Evolutionary conservation across 2,329 filamentous ascomycete genomes (phyloP).

Genomic region (Cercospora brassicicola): DNA sequence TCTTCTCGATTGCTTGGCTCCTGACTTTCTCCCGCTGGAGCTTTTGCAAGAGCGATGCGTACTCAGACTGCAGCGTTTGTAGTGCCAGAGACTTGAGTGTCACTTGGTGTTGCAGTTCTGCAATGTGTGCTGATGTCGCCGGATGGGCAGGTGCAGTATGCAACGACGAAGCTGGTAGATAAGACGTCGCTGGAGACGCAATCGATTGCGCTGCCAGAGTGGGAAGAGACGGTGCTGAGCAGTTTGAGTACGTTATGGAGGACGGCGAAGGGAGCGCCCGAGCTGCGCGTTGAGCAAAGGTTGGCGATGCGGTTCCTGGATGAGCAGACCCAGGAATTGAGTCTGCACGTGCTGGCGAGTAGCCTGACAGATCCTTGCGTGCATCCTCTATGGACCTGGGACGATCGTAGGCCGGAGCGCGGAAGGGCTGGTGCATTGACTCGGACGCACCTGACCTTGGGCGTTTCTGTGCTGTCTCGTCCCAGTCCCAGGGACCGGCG

Average conservation of each 20-base stretch:
- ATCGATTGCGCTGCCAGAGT: constrained; percentile 22
- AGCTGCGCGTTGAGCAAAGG: constrained; percentile 7
- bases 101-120: constrained; percentile 56
- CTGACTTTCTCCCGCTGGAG: constrained; percentile 53
- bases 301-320: constrained; percentile 28
- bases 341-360: constrained; percentile 28
- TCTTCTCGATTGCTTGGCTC: constrained; percentile 53
- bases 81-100: constrained; percentile 55
- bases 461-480: constrained; percentile 26
- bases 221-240: constrained; percentile 22
- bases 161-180: constrained; percentile 28
- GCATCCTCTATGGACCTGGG: constrained; percentile 22
- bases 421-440: constrained; percentile 13
- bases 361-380: constrained; percentile 13
- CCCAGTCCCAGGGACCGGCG: constrained; percentile 22
- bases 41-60: constrained; percentile 54
- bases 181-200: constrained; percentile 31
- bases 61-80: constrained; percentile 56
- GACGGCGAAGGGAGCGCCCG: constrained; percentile 33
- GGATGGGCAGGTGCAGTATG: constrained; percentile 32
- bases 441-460: constrained; percentile 24
- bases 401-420: constrained; percentile 19
- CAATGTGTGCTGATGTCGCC: constrained; percentile 42
- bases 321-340: constrained; percentile 27
- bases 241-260: constrained; percentile 27